phyloP scores from a whole-genome alignment of 2,329 filamentous ascomycete genomes.

The Xylariaceae sp. region DNA sequence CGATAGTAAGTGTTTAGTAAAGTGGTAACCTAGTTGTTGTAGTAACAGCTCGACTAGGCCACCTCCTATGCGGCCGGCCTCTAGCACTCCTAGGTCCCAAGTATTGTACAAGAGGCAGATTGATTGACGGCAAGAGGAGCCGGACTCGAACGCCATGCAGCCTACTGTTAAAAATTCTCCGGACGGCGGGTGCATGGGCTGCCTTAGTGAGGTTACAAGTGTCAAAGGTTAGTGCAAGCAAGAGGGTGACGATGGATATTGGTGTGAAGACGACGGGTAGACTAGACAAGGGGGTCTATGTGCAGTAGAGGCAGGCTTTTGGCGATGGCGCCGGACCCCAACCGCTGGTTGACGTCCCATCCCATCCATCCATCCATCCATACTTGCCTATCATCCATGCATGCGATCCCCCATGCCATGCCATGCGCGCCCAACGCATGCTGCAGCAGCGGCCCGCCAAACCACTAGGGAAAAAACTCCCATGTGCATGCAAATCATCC shows the following conservation, averaged over 20 bases:
- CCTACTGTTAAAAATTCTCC: neutral
- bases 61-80: neutral
- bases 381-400: too few relatives aligned
- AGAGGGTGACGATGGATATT: constrained; percentile 7
- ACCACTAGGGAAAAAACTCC: neutral
- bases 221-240: neutral
- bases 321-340: constrained; percentile 12
- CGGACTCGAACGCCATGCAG: neutral
- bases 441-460: neutral
- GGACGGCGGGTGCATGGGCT: neutral
- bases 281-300: constrained; percentile 39
- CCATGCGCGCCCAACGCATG: neutral
- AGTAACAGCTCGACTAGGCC: neutral
- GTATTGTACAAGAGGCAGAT: neutral
- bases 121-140: neutral
- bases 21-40: neutral
- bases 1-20: too few relatives aligned
- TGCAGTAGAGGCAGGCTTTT: constrained; percentile 22
- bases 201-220: constrained; percentile 30
- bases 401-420: neutral
- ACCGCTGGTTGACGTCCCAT: neutral
- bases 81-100: neutral
- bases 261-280: constrained; percentile 34
- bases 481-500: neutral
- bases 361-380: neutral